Conservation (phyloP, 768 basidiomycete species). For the Suillus alpinus region DNA sequence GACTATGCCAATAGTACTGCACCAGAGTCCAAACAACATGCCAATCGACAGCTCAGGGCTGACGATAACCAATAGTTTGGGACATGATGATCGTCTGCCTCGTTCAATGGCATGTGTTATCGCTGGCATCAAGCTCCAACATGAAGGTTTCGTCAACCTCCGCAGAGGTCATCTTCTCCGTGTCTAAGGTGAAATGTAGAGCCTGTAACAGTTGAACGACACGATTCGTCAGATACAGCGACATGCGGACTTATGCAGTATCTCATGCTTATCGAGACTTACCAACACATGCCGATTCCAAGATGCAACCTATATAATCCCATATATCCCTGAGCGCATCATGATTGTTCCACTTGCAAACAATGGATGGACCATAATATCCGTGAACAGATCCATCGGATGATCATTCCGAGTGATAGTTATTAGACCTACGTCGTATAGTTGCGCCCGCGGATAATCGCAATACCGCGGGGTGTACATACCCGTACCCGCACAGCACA, state of each 20-base stretch:
- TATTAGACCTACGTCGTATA: conserved; percentile 27
- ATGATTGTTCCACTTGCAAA: conserved; percentile 37
- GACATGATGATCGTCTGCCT: conserved; percentile 39
- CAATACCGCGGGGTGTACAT: not conserved
- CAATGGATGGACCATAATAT: conserved; percentile 37
- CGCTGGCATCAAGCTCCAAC: conserved; percentile 46
- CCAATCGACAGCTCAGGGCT: not conserved
- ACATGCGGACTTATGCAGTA: not conserved
- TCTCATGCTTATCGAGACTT: conserved; percentile 2
- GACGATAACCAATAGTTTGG: not conserved
- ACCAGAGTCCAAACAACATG: conserved; percentile 67
- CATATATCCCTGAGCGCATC: conserved; percentile 49
- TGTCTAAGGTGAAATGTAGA: conserved; percentile 44
- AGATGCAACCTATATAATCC: conserved; percentile 67
- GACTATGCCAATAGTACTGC: conserved; percentile 52
- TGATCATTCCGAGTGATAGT: not conserved
- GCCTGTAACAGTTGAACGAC: conserved; percentile 4
- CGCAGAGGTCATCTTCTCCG: conserved; percentile 51
- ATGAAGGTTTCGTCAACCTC: conserved; percentile 44
- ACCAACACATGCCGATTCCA: conserved; percentile 46
- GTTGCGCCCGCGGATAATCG: not conserved
- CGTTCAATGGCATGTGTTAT: conserved; percentile 66
- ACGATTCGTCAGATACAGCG: not conserved
- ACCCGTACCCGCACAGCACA: not conserved
- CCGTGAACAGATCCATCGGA: not conserved